Evolutionary conservation across 805 yeast species (phyloP).

Genomic region (Saturnispora gosingensis): DNA sequence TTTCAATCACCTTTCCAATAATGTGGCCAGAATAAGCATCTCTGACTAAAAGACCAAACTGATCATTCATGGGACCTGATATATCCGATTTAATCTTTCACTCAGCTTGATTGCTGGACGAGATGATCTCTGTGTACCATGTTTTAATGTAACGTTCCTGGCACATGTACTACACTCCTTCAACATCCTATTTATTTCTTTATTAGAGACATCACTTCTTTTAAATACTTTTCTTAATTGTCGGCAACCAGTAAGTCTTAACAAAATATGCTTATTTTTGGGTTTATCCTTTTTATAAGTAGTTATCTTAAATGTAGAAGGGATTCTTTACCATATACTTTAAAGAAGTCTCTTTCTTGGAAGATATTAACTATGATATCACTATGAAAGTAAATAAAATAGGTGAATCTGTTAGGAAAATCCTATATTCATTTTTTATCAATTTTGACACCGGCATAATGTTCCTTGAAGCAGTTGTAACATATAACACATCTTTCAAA

Average conservation of each 20-base stretch:
- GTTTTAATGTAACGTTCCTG: not conserved
- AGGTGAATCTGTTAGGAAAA: not conserved
- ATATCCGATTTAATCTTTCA: not conserved
- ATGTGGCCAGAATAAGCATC: not conserved
- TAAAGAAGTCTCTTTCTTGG: not conserved
- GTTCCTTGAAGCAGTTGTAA: not conserved
- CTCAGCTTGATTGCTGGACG: not conserved
- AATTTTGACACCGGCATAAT: not conserved
- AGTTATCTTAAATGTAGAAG: not conserved
- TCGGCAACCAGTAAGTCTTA: not conserved
- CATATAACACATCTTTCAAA: not conserved
- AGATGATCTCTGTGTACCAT: not conserved
- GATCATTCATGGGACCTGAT: not conserved
- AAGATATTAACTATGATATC: not conserved
- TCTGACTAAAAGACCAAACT: not conserved
- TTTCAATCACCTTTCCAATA: not conserved
- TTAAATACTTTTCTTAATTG: not conserved
- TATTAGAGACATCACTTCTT: not conserved
- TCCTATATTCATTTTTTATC: not conserved
- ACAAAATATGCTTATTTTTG: not conserved
- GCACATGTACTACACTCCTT: not conserved
- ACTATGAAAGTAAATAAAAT: not conserved
- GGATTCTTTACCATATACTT: not conserved
- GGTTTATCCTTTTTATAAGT: not conserved
- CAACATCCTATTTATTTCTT: not conserved